Evolutionary conservation across 179 eudicot species (phyloP), one percentile per base, ranked within the genome.

Genomic region (Spinacia oleracea): DNA sequence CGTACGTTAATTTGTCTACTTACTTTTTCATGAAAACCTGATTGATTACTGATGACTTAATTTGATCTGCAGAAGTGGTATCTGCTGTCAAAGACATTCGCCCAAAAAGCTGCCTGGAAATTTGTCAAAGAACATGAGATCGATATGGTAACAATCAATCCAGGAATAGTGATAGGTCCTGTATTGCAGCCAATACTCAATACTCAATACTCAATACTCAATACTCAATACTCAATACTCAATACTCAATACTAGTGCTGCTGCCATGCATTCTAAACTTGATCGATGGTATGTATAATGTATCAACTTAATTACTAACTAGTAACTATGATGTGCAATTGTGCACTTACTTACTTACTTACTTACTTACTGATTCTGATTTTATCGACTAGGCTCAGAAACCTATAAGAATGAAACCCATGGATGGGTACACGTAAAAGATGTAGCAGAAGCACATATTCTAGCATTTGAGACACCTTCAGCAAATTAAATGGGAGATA

Each of bases 81-180:
- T 77, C 46, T 82, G 59, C 80, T 85, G 27, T 86, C 92, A 42
- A 89, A 89, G 79, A 88, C 90, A 34, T 79, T 88, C 53, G 89
- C 90, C 12, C 90, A 89, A 82, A 83, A 84, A 59, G 88, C 92
- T 68, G 92, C 90, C 15, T 89, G 92, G 92, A 83, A 88, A 35
- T 89, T 85, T 77, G 88, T 76, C 48, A 85, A 86, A 55, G 88
- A 89, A 72, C 85, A 85, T 55, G 88, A 83, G 35, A 82, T 89
- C 27, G 89, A 89, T 78, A 71, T 88, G 89, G 88, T 89, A n/a
- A 35, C 90, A 0, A 82, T 89, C 42, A 80, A 85, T 79, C 92
- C 92, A 2, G 81, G 80, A 74, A 80, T 86, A 63, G 90, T 88
- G 16, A 81, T 89, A 25, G 92, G 92, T 63, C 90, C 89, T 70